Evolutionary conservation across 148 eudicot genomes (phyloP).

Genomic region (Fagopyrum tataricum): DNA sequence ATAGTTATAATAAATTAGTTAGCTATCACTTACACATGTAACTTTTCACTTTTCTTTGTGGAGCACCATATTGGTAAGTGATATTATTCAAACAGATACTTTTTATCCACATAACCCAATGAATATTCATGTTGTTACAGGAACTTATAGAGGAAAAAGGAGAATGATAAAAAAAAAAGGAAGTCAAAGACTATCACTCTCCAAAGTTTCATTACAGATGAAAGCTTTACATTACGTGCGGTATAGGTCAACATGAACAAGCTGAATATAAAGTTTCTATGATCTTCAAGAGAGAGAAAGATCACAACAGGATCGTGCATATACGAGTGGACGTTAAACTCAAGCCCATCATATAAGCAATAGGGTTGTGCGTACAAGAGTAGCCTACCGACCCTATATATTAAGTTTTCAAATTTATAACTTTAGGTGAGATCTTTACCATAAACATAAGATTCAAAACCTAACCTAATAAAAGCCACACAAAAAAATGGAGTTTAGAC

Average conservation of each 20-base stretch:
- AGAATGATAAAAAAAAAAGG: not conserved
- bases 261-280: too few species aligned
- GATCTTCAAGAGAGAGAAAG: too few species aligned
- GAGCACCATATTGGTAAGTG: slow-evolving; percentile 9
- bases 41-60: not conserved
- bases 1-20: not conserved
- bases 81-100: slow-evolving; percentile 4
- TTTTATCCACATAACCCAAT: not conserved
- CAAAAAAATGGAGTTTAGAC: too few species aligned
- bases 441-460: too few species aligned
- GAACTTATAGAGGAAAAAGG: not conserved
- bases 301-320: too few species aligned
- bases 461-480: too few species aligned
- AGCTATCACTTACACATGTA: not conserved
- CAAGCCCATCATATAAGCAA: too few species aligned
- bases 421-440: too few species aligned
- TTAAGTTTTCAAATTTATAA: too few species aligned
- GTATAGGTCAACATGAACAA: not conserved
- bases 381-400: too few species aligned
- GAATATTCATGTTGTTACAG: not conserved
- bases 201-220: not conserved
- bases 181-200: not conserved
- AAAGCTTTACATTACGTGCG: not conserved
- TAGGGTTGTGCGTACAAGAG: not conserved
- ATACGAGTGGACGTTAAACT: too few species aligned